Evolutionary conservation across 2,329 filamentous ascomycete genomes (phyloP).

Genomic region (Paecilomyces fulvus): DNA sequence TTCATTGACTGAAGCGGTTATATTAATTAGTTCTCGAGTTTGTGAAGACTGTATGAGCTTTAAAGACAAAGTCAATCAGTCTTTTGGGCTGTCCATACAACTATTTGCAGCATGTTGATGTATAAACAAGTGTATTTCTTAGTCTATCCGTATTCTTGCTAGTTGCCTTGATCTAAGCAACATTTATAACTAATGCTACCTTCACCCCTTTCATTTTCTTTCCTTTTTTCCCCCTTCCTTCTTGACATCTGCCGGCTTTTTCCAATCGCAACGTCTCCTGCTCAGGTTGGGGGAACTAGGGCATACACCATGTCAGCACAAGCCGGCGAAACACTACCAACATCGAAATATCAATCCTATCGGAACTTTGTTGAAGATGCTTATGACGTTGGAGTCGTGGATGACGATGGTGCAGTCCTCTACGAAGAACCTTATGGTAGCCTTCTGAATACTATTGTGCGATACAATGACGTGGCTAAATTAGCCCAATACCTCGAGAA

Average conservation of each 20-base stretch:
- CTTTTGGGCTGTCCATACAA: no score
- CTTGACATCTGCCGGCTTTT: not conserved
- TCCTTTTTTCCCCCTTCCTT: not conserved
- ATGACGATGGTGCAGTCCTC: slow-evolving; percentile 2
- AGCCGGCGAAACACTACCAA: not conserved
- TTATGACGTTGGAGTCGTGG: not conserved
- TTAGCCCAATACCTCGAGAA: slow-evolving; percentile 1
- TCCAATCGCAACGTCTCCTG: not conserved
- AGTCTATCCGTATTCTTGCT: no score
- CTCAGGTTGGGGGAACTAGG: not conserved
- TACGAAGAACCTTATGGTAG: slow-evolving; percentile 2
- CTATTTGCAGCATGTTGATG: no score
- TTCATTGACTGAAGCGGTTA: no score
- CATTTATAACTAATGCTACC: not conserved
- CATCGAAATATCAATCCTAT: not conserved
- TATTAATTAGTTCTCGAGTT: no score
- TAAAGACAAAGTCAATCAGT: no score
- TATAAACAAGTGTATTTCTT: no score
- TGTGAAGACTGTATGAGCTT: no score
- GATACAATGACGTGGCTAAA: not conserved
- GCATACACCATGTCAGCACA: not conserved
- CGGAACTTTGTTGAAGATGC: not conserved
- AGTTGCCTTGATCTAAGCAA: not conserved
- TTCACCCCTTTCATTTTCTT: no score
- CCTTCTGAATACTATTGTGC: slow-evolving; percentile 1